These are phyloP conservation scores for Pyrenopolyporus hunteri DNA, from an alignment of 495 filamentous ascomycete genomes.

Conservation along the genomic window DNA sequence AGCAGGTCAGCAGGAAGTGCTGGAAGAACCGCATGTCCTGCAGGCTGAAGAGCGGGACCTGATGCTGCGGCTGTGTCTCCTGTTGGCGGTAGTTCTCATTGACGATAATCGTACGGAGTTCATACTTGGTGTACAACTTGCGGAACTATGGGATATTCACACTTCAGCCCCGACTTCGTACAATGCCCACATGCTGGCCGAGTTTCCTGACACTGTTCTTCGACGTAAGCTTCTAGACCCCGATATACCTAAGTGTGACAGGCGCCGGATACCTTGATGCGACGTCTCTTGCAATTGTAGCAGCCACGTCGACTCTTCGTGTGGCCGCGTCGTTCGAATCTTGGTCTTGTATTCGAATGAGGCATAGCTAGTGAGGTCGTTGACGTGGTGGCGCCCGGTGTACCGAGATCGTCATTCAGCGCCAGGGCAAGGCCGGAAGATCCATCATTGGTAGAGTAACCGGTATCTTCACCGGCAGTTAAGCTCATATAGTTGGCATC, in stretches of 20 bases:
- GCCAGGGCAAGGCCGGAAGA: conserved; percentile 26
- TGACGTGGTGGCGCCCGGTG: conserved; percentile 13
- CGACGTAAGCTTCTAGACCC: neutral
- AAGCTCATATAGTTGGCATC: conserved; percentile 45
- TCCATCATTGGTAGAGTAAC: conserved; percentile 42
- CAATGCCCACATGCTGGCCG: conserved; percentile 65
- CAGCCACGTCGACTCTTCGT: conserved; percentile 69
- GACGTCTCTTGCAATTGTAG: conserved; percentile 67
- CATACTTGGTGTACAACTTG: conserved; percentile 51
- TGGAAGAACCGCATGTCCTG: conserved; percentile 69
- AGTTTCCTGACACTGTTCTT: conserved; percentile 61
- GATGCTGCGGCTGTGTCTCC: conserved; percentile 46
- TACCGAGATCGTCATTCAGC: conserved; percentile 18
- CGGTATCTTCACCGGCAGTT: conserved; percentile 40
- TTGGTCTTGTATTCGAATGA: conserved; percentile 32
- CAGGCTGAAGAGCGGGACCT: conserved; percentile 56
- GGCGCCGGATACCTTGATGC: conserved; percentile 58
- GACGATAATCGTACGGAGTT: neutral
- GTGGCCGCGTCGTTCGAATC: conserved; percentile 56
- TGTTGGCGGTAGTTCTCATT: conserved; percentile 15
- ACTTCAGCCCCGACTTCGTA: conserved; percentile 59
- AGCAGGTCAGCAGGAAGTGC: conserved; percentile 62
- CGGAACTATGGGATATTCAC: conserved; percentile 61
- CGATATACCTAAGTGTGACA: neutral
- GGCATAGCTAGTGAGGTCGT: conserved; percentile 1